phyloP scores from a whole-genome alignment of 208 protist genomes.

The Leishmania arabica region DNA sequence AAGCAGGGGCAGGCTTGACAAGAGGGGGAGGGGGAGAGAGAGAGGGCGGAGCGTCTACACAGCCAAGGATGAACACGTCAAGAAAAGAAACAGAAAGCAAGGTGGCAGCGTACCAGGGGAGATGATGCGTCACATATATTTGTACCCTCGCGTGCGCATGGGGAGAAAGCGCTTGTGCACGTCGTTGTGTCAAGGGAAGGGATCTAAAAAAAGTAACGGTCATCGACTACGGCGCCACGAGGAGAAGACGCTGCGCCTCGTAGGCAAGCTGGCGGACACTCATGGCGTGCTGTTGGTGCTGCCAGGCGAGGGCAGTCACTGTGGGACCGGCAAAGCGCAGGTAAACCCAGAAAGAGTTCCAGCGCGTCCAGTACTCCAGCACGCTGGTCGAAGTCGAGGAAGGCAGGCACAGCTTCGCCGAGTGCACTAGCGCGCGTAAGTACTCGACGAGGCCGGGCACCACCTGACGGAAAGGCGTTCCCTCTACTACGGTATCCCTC shows the following conservation, averaged over 20 bases:
- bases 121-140: not conserved
- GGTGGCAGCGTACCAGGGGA: not conserved
- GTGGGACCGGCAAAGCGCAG: slow-evolving; percentile 18
- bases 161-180: not conserved
- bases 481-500: slow-evolving; percentile 14
- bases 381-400: not conserved
- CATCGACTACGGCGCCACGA: slow-evolving; percentile 6
- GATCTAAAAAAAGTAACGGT: too few relatives aligned
- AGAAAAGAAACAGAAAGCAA: not conserved
- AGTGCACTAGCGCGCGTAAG: slow-evolving; percentile 14
- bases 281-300: slow-evolving; percentile 5
- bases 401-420: not conserved
- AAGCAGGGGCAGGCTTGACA: not conserved
- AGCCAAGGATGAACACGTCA: not conserved
- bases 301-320: slow-evolving; percentile 22
- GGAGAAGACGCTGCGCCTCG: slow-evolving; percentile 16
- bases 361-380: slow-evolving; percentile 22
- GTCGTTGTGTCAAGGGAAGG: not conserved
- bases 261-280: slow-evolving; percentile 13
- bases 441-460: slow-evolving; percentile 16
- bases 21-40: too few relatives aligned
- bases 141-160: not conserved
- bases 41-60: not conserved
- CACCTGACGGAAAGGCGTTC: slow-evolving; percentile 9
- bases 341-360: slow-evolving; percentile 24